Conservation (phyloP, 805 yeast species). For the Torulaspora indica region DNA sequence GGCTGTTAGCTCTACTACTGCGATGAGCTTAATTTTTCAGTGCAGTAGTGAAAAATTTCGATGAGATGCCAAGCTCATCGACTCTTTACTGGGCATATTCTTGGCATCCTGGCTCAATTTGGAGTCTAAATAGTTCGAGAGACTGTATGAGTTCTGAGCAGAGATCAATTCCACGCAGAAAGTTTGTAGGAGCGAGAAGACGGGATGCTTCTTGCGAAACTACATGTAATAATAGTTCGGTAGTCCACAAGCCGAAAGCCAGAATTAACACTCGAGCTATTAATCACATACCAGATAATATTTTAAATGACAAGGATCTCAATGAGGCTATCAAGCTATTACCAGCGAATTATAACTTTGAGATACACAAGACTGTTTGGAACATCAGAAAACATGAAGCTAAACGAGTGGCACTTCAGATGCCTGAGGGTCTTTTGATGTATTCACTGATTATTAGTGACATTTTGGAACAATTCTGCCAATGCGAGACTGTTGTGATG, state of each 20-base stretch:
- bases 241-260: slow-evolving; percentile 31
- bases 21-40: slow-evolving; percentile 7
- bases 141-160: slow-evolving; percentile 11
- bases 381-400: slow-evolving; percentile 72
- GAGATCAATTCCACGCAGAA: slow-evolving; percentile 41
- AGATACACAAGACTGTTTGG: slow-evolving; percentile 94
- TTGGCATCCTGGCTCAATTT: not conserved
- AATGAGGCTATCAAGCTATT: slow-evolving; percentile 75
- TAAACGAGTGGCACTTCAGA: slow-evolving; percentile 83
- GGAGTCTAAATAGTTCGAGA: not conserved
- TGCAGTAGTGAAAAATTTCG: slow-evolving; percentile 3
- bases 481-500: slow-evolving; percentile 86
- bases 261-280: slow-evolving; percentile 49
- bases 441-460: slow-evolving; percentile 88
- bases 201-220: slow-evolving; percentile 18
- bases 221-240: slow-evolving; percentile 21
- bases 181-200: slow-evolving; percentile 58
- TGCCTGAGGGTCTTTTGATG: slow-evolving; percentile 94
- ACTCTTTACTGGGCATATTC: not conserved
- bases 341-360: slow-evolving; percentile 92
- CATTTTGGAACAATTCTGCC: slow-evolving; percentile 85
- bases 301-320: slow-evolving; percentile 72
- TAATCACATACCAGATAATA: slow-evolving; percentile 86
- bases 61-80: not conserved
- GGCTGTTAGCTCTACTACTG: slow-evolving; percentile 2